These are phyloP conservation scores for Whalleya microplaca DNA, from an alignment of 2,329 filamentous ascomycete species.

Conservation along the genomic window DNA sequence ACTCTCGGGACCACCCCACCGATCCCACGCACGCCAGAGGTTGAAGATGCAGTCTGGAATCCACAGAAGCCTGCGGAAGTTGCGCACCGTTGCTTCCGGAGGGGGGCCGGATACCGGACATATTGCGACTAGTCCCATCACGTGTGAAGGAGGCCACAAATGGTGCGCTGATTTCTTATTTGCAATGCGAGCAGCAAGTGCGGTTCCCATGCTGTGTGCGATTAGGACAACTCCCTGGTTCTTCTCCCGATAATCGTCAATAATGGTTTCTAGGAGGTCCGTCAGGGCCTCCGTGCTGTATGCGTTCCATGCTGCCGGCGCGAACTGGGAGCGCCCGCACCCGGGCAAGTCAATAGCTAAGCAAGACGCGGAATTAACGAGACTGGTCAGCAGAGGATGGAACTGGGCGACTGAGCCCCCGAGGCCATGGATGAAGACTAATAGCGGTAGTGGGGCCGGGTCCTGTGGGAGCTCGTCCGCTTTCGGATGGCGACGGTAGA, in stretches of 20 bases:
- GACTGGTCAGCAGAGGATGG: slow-evolving; percentile 75
- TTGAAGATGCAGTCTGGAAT: slow-evolving; percentile 76
- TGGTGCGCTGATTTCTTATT: slow-evolving; percentile 49
- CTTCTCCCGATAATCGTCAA: slow-evolving; percentile 72
- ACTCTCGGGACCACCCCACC: slow-evolving; percentile 76
- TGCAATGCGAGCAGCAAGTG: slow-evolving; percentile 73
- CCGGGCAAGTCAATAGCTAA: slow-evolving; percentile 89
- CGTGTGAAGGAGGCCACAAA: slow-evolving; percentile 60
- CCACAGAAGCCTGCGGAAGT: slow-evolving; percentile 62
- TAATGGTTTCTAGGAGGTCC: slow-evolving; percentile 74
- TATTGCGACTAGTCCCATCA: slow-evolving; percentile 79
- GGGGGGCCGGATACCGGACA: slow-evolving; percentile 75
- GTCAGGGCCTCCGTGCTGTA: slow-evolving; percentile 78
- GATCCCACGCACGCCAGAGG: slow-evolving; percentile 76
- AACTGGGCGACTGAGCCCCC: slow-evolving; percentile 94
- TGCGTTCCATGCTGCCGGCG: slow-evolving; percentile 71
- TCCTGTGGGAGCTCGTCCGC: slow-evolving; percentile 76
- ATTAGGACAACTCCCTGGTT: slow-evolving; percentile 79
- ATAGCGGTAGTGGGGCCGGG: slow-evolving; percentile 75
- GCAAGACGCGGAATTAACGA: slow-evolving; percentile 82
- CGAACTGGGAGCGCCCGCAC: slow-evolving; percentile 80
- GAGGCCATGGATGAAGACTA: slow-evolving; percentile 91
- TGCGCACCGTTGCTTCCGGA: slow-evolving; percentile 52
- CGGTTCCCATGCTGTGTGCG: slow-evolving; percentile 89
- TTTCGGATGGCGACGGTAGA: slow-evolving; percentile 82